These are phyloP conservation scores for Rhizopogon vesiculosus DNA, from an alignment of 768 basidiomycete species.

Conservation along the genomic window DNA sequence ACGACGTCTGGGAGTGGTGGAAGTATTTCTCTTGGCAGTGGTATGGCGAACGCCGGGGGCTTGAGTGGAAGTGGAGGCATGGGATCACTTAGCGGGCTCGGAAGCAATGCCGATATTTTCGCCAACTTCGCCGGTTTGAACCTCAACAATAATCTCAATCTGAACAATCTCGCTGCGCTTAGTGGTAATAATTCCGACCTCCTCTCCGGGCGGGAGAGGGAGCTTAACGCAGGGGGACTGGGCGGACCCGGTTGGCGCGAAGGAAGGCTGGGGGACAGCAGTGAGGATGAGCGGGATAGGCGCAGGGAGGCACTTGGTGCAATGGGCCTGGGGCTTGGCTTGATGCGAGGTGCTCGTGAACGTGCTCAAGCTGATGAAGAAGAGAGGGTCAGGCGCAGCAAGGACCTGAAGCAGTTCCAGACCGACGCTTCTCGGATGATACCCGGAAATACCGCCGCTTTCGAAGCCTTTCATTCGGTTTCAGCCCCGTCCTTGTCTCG, in stretches of 20 bases:
- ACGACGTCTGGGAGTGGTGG: constrained; percentile 21
- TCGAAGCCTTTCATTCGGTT: constrained; percentile 77
- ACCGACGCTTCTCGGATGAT: constrained; percentile 33
- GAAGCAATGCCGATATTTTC: constrained; percentile 23
- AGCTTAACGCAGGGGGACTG: constrained; percentile 39
- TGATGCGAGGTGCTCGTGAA: constrained; percentile 53
- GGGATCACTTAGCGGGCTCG: constrained; percentile 17
- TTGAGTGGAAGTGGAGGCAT: constrained; percentile 24
- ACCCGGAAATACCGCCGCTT: constrained; percentile 44
- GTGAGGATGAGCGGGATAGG: constrained; percentile 33
- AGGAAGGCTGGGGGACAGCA: constrained; percentile 27
- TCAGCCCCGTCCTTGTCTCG: constrained; percentile 20
- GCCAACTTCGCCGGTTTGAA: constrained; percentile 25
- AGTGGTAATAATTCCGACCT: constrained; percentile 22
- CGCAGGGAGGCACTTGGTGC: constrained; percentile 37
- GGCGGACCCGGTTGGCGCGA: constrained; percentile 33
- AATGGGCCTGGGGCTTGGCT: constrained; percentile 38
- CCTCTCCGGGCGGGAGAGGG: constrained; percentile 36
- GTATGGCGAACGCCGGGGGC: constrained; percentile 18
- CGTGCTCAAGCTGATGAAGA: constrained; percentile 57
- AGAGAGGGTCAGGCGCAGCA: constrained; percentile 51
- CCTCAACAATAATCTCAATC: constrained; percentile 22
- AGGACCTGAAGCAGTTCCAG: constrained; percentile 40
- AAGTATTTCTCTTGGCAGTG: constrained; percentile 21
- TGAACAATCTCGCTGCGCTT: constrained; percentile 22